Evolutionary conservation across 495 filamentous ascomycete species (phyloP), one percentile per base, ranked within the genome.

Genomic region (Pyrenopolyporus hunteri): DNA sequence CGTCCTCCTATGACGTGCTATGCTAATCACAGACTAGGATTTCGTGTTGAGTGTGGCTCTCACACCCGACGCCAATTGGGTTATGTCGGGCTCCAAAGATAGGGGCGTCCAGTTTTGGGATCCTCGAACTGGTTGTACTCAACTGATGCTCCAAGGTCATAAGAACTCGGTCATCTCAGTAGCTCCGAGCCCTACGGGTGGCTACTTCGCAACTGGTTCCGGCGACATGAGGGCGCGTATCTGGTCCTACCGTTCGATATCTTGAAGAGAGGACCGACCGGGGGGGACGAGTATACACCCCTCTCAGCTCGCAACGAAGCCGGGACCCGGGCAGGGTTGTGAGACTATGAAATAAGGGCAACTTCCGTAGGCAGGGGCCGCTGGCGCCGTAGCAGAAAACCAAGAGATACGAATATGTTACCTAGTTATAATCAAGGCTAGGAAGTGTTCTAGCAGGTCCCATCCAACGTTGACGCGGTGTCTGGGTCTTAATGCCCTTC

Each of bases 51-150:
- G 87, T 59, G 91, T 96, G 26, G 92, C 92, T 17, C 79, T 95
- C 67, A 94, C 91, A 0, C 91, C 91, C 35, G 91, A 96, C 70
- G 87, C 88, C 49, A 83, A 86, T 58, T 96, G 91, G 91, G 91
- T 96, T 14, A 86, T 96, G 74, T 94, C 90, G 60, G 92, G 91
- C 19, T 93, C 90, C 28, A 94, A 96, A 76, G 91, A 96, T 68
- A 81, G 91, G 35, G 92, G 91, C 32, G 91, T 96, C 14, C 92
- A 94, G 72, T 95, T 96, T 79, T 96, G 91, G 91, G 89, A 95
- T 69, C 90, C 92, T 10, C 83, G 87, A 67, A 94, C 89, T 40
- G 92, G 91, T 9, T 87, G 88, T 68, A 89, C 91, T 4, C 91
- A 95, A 73, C 85, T 96, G 76, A 94, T 93, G 90, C 83, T 95